These are phyloP conservation scores for Serendipita sp. DNA, from an alignment of 768 basidiomycete genomes.

Conservation along the genomic window DNA sequence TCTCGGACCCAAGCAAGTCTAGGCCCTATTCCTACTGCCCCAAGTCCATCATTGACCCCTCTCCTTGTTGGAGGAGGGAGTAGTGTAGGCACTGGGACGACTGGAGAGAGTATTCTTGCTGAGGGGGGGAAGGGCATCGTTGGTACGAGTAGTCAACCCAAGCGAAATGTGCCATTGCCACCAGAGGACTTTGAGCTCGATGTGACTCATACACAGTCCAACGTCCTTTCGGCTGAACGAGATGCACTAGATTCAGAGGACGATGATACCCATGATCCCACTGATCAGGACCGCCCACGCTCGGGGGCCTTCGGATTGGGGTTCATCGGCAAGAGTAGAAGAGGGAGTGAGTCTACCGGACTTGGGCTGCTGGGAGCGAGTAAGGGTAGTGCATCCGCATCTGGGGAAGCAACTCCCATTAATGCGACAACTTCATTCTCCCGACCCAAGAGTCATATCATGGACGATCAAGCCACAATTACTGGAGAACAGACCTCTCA, in stretches of 20 bases:
- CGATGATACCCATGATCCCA: not conserved
- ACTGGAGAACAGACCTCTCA: conserved; percentile 27
- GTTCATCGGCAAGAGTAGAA: not conserved
- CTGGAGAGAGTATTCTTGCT: not conserved
- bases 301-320: not conserved
- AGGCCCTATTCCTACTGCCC: not conserved
- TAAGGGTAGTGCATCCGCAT: not conserved
- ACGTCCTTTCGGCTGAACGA: not conserved
- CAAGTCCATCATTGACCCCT: not conserved
- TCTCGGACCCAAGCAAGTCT: not conserved
- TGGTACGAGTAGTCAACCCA: not conserved
- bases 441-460: conserved; percentile 44
- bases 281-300: not conserved
- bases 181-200: conserved; percentile 5
- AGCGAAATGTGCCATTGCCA: not conserved
- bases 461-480: conserved; percentile 41
- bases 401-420: conserved; percentile 10
- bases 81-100: not conserved
- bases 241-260: not conserved
- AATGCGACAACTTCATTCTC: conserved; percentile 26
- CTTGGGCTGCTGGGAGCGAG: not conserved
- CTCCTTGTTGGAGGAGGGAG: not conserved
- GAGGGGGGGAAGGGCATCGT: not conserved
- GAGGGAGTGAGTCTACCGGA: not conserved
- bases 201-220: not conserved